A percentile compares a stretch with the other conserved stretches of the same genome.
These are phyloP conservation scores for Sugiyamaella xylanicola DNA, from an alignment of 1,139 yeast genomes.

Conservation along the genomic window DNA sequence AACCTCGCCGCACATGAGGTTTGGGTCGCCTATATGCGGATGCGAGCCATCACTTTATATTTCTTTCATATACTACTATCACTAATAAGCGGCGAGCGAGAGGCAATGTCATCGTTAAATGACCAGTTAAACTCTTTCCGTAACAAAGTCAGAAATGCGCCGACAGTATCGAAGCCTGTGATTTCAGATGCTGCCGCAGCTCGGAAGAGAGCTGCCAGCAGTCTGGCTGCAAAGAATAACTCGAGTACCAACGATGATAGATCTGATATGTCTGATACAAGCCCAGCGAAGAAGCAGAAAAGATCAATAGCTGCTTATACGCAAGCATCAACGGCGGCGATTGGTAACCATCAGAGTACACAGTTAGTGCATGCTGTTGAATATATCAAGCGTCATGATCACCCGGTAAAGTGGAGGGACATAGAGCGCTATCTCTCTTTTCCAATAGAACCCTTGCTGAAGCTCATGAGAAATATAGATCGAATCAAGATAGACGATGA, in stretches of 20 bases:
- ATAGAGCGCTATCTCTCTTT: constrained; percentile 59
- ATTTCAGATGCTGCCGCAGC: constrained; percentile 30
- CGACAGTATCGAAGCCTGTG: constrained; percentile 46
- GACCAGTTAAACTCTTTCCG: constrained; percentile 61
- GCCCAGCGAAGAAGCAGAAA: constrained; percentile 37
- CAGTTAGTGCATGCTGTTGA: constrained; percentile 87
- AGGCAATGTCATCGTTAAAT: constrained; percentile 42
- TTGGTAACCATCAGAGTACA: constrained; percentile 72
- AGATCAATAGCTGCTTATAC: constrained; percentile 36
- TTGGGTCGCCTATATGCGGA: no score
- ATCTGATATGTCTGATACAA: constrained; percentile 23
- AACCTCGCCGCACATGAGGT: no score
- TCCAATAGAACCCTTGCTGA: constrained; percentile 52
- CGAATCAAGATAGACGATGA: constrained; percentile 53
- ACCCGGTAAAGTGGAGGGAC: constrained; percentile 65
- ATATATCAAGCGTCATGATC: constrained; percentile 69
- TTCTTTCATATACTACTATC: background rate
- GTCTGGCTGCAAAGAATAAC: constrained; percentile 26
- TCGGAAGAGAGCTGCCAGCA: constrained; percentile 32
- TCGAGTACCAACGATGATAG: constrained; percentile 7
- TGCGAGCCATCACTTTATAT: background rate
- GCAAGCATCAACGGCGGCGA: constrained; percentile 44
- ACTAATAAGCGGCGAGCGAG: background rate
- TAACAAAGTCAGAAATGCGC: constrained; percentile 58
- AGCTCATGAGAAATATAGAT: constrained; percentile 72